These are phyloP conservation scores for Leptomonas pyrrhocoris DNA, from an alignment of 208 protist genomes.

Conservation along the genomic window DNA sequence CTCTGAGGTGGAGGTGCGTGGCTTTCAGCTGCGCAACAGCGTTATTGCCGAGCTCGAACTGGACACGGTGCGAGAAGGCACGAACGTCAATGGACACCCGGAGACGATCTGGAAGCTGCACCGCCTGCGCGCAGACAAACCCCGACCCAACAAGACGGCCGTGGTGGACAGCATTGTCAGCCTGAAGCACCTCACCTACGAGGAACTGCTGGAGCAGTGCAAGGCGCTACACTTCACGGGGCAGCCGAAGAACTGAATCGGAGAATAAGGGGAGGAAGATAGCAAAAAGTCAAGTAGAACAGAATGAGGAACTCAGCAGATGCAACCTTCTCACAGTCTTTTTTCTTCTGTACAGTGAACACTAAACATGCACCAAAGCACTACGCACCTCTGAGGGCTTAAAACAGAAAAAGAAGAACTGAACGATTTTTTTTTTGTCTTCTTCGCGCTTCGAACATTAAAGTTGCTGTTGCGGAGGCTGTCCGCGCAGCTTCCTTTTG, in stretches of 20 bases:
- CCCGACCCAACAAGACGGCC: constrained; percentile 66
- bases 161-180: constrained; percentile 77
- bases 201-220: constrained; percentile 53
- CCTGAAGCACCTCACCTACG: constrained; percentile 74
- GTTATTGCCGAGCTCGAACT: constrained; percentile 65
- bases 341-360: too few relatives aligned
- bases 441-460: too few relatives aligned
- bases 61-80: constrained; percentile 13
- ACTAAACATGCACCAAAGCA: too few relatives aligned
- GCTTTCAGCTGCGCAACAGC: constrained; percentile 57
- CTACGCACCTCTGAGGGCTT: too few relatives aligned
- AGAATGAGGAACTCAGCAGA: too few relatives aligned
- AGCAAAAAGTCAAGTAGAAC: background rate
- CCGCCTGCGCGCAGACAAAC: constrained; percentile 72
- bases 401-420: too few relatives aligned
- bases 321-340: too few relatives aligned
- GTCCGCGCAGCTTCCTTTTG: too few relatives aligned
- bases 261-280: background rate
- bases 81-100: constrained; percentile 1
- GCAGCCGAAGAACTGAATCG: constrained; percentile 3
- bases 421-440: too few relatives aligned
- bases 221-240: constrained; percentile 27
- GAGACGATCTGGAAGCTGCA: constrained; percentile 67
- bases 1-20: constrained; percentile 45
- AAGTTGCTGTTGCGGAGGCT: too few relatives aligned